Conservation (phyloP, 768 basidiomycete species). For the Calvatia gigantea region DNA sequence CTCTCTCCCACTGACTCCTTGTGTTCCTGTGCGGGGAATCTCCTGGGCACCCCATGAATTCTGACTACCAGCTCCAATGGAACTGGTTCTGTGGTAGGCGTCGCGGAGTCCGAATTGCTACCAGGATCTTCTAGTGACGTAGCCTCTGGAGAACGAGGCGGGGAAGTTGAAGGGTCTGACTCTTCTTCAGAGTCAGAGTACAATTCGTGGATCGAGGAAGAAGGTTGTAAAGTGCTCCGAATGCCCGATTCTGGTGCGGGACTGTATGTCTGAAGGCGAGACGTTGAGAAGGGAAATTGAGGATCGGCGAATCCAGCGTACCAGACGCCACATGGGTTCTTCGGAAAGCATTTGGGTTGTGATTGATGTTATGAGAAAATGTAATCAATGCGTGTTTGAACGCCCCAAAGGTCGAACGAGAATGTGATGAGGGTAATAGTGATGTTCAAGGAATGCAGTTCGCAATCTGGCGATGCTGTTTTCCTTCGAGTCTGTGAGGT, state of each 20-base stretch:
- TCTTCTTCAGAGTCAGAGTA: background rate
- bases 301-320: background rate
- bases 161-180: background rate
- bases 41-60: background rate
- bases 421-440: background rate
- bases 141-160: background rate
- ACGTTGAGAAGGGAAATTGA: background rate
- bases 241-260: conserved; percentile 9
- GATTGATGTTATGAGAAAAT: background rate
- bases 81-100: background rate
- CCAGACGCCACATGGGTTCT: conserved; percentile 5
- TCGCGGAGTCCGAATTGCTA: background rate
- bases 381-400: background rate
- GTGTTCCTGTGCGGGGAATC: background rate
- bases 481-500: background rate
- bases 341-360: background rate
- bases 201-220: background rate
- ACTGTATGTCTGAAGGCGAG: conserved; percentile 8
- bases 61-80: background rate
- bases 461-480: background rate
- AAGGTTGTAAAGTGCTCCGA: conserved; percentile 5
- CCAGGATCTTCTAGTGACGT: background rate
- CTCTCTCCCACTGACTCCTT: background rate
- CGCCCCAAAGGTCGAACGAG: background rate
- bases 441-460: background rate